Evolutionary conservation across 179 eudicot genomes (phyloP).

Genomic region (Amaranthus tricolor): DNA sequence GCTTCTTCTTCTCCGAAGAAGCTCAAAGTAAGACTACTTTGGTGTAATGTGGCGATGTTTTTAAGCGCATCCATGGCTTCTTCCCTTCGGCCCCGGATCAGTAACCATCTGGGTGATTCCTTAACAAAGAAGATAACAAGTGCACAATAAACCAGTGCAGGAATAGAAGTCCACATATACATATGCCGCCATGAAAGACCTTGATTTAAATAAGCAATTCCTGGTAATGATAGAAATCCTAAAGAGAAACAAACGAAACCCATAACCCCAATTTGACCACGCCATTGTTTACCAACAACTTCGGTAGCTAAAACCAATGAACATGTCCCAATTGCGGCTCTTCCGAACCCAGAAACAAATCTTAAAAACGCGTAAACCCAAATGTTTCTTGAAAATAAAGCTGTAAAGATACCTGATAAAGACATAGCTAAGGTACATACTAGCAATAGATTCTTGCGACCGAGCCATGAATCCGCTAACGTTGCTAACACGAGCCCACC

Average conservation of each 20-base stretch:
- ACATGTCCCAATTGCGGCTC: constrained; percentile 60
- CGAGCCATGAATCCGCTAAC: constrained; percentile 59
- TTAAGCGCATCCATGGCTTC: constrained; percentile 46
- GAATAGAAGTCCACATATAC: constrained; percentile 53
- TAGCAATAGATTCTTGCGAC: constrained; percentile 54
- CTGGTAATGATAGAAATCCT: constrained; percentile 62
- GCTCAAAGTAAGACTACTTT: constrained; percentile 27
- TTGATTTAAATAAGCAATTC: constrained; percentile 44
- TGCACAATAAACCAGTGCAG: constrained; percentile 40
- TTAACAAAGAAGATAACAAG: constrained; percentile 33
- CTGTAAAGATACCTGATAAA: constrained; percentile 39
- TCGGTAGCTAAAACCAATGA: constrained; percentile 63
- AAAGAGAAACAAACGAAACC: constrained; percentile 56
- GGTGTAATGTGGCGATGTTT: constrained; percentile 32
- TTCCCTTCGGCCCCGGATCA: constrained; percentile 43
- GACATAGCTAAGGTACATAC: constrained; percentile 57
- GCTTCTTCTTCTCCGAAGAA: constrained; percentile 34
- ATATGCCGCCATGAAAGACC: constrained; percentile 55
- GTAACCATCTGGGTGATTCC: constrained; percentile 83
- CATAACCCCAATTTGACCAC: constrained; percentile 56
- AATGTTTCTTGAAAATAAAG: constrained; percentile 43
- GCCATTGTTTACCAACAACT: constrained; percentile 59
- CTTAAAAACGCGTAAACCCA: constrained; percentile 52
- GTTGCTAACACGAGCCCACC: constrained; percentile 59
- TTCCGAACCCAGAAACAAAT: constrained; percentile 54